Base-by-base conservation (phyloP, 1,284 basidiomycete genomes). In the Golubevia sp. region DNA sequence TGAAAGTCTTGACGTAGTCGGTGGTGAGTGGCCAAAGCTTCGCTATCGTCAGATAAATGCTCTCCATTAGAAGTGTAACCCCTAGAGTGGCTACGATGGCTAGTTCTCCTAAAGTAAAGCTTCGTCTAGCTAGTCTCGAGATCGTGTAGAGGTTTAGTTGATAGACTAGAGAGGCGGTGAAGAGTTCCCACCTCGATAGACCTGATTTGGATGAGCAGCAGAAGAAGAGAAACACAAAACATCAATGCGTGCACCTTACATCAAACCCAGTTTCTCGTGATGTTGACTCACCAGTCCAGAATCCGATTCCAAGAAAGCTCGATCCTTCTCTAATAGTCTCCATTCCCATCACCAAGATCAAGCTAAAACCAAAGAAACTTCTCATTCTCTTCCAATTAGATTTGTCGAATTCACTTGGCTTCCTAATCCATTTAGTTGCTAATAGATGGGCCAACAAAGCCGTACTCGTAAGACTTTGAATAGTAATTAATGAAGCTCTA, bases 1-100 rank as follows among this genome's bases (percentile, higher is more conserved):
- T 91, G 82, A 93, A 97, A 0, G 94, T 95, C 83, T 93, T 92
- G 86, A 96, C 91, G 83, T 91, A 94, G 1, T 90, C 88, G n/a
- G 92, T 93, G 5, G 90, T 88, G 55, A 67, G 58, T 0, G 71
- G 76, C 30, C 66, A 64, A 25, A 76, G 56, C 66, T 74, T 79
- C 44, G 77, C 70, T 13, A 72, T 63, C 2, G 77, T 79, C 30
- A 82, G 58, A 34, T 74, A 59, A 3, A 74, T 60, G 8, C 76
- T 70, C 56, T 83, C 81, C 56, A 79, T 67, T 8, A 61, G 66
- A 11, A 83, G 61, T 38, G 71, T 69, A 11, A 77, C 73, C 30
- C 73, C 74, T 13, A 75, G 52, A 7, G 65, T 53, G 8, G 76
- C 67, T 5, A 79, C 70, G n/a, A 82, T 78, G 34, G 64, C 71